A percentile compares a stretch with the other conserved stretches of the same genome.
These are phyloP conservation scores for Aspergillus sergii DNA, from an alignment of 2,329 filamentous ascomycete species.

Conservation along the genomic window DNA sequence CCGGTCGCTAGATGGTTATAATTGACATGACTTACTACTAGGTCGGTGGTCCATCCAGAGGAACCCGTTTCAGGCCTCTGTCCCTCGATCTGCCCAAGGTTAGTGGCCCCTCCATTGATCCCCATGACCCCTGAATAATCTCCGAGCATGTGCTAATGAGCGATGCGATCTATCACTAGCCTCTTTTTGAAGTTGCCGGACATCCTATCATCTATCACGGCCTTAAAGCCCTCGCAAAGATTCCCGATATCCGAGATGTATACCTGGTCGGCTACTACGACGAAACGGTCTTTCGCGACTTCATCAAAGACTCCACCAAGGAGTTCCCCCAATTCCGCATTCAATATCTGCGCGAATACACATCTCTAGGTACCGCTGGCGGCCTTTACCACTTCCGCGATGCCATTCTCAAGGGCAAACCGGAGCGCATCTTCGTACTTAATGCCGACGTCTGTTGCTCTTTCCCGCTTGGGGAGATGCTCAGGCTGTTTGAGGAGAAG, in stretches of 20 bases:
- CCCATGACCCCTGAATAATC: conserved; percentile 5
- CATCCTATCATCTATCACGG: conserved; percentile 99
- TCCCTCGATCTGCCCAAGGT: conserved; percentile 96
- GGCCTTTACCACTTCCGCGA: conserved; percentile 99
- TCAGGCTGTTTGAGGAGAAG: conserved; percentile 89
- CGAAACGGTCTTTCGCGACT: conserved; percentile 93
- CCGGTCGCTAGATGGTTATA: conserved; percentile 11
- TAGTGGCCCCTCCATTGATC: conserved; percentile 31
- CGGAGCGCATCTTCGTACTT: conserved; percentile 93
- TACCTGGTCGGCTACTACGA: conserved; percentile 99
- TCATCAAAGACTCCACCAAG: conserved; percentile 86
- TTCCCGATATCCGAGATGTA: conserved; percentile 91
- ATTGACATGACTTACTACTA: conserved; percentile 47
- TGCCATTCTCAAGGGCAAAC: conserved; percentile 92
- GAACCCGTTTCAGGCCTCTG: conserved; percentile 91
- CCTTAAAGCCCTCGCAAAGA: conserved; percentile 85
- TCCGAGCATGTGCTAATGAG: conserved; percentile 2
- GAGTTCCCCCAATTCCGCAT: conserved; percentile 87
- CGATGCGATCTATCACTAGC: conserved; percentile 54
- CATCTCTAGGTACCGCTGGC: conserved; percentile 91
- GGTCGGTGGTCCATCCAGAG: conserved; percentile 94
- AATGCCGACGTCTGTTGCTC: conserved; percentile 99
- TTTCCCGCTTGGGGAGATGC: conserved; percentile 95
- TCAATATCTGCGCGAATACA: conserved; percentile 96
- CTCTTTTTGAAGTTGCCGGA: conserved; percentile 96